Evolutionary conservation across 306 rosid species (phyloP), one percentile per base, ranked within the genome.

Genomic region (Ormosia emarginata): DNA sequence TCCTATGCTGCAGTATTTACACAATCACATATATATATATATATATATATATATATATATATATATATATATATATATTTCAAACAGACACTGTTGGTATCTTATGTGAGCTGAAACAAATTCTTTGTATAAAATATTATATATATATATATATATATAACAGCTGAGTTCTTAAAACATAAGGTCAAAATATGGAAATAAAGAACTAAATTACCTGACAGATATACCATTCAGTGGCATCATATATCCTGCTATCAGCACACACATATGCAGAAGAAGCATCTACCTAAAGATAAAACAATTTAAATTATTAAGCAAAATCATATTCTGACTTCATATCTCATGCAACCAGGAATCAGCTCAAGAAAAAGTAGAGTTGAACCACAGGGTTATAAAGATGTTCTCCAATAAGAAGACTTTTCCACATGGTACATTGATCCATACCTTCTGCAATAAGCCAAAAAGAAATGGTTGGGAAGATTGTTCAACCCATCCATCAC

Each of bases 401-500:
- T 36, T 66, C 52, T 68, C 29, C 37, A 79, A 81, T 44, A 53
- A 71, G 56, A 64, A 5, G 13, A 44, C 59, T 61, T 62, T 52
- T 59, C 36, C 10, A 53, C 46, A 37, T 37, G 32, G 33, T 41
- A 81, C 43, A 50, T 59, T 49, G 82, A 82, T 57, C 30, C 62
- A 62, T 87, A 96, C 99, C 98, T 90, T 96, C 87, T 96, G 99
- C 90, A 96, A 66, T 67, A 96, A 82, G 67, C 99, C 99, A 83
- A 96, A 92, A 71, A 93, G 86, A 86, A 92, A 85, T 43, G 97
- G 98, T 79, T 92, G 97, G 59, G 92, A 90, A 88, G 96, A 93
- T 88, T 96, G 98, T 85, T 96, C 99, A 56, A 93, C 97, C 99
- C 99, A 96, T 75, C 98, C 99, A 74, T 96, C 99, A 67, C 99